Base-by-base conservation (phyloP, 352 stramenopile species). In the Phytophthora quininea region DNA sequence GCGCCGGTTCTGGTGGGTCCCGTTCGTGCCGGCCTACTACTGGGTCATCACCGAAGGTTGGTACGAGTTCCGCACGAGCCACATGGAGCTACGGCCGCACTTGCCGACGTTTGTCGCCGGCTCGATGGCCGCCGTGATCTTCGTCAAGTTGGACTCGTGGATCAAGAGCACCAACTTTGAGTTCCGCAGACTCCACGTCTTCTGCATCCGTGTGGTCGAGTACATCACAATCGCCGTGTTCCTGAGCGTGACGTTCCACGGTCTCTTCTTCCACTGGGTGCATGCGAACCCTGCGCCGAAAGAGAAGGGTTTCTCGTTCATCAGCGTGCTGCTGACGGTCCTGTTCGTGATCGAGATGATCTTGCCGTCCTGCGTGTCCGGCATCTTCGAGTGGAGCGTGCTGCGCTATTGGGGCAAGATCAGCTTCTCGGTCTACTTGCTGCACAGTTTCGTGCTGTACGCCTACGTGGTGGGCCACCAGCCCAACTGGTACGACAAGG, bases 301-400 rank as follows among this genome's bases (percentile, higher is more conserved):
- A 2, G 42, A 52, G 1, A 49, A 51, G 14, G 60, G 64, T 0
- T 64, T 71, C n/a, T 59, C 58, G 12, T 79, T 76, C 55, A 43
- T 80, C 45, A 73, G 64, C 53, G 49, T 43, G 43, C 43, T 38
- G 9, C 29, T 77, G 6, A 68, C 67, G 2, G 14, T 64, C 10
- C 3, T 79, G n/a, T 64, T 79, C 42, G 46, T 75, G 24, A 62
- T 62, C 24, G 71, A 79, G 62, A 64, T 79, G 55, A 24, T 79
- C 19, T 35, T 57, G 30, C 66, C 66, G 1, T 71, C 62, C 1
- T 50, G 50, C 3, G 8, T 79, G 0, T 68, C 62, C 5, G 35
- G 42, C 2, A 37, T 64, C 50, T 62, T 79, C 50, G 71, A 49
- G 43, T 49, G 61, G 66, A 63, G 57, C 29, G 19, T 74, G 11